Base-by-base conservation (phyloP, 345 rosid genomes). In the Anacardium occidentale region DNA sequence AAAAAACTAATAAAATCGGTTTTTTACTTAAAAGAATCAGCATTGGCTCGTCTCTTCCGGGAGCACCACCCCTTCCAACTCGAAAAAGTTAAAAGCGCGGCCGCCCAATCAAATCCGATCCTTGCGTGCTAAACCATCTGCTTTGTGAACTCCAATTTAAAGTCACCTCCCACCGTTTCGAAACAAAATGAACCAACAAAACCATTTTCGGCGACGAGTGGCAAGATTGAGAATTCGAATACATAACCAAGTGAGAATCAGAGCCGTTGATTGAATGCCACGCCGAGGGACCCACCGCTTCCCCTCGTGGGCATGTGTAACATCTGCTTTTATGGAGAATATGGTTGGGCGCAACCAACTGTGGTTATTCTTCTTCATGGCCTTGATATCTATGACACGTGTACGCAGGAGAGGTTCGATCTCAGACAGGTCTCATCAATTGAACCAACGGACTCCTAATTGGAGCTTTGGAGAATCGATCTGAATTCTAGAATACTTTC, bases 401-500 rank as follows among this genome's bases (percentile, higher is more conserved):
- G 69, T 53, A 62, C 15, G 14, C 24, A 7, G 10, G 15, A 34
- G 51, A 32, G 15, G 50, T 51, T 60, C 29, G 5, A 22, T 45
- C 57, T 7, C 25, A 7, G 34, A 25, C 54, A 13, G 2, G 54
- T 44, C 44, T 61, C 66, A n/a, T 66, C 68, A 37, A 32, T 37
- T 12, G 11, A 68, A 12, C 32, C 10, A 48, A 62, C 52, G 26
- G 42, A 37, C 29, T 1, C 66, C 26, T 11, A n/a, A 72, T 37
- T 26, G 26, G 29, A 59, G 48, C 56, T 63, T 37, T 12, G 10
- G 42, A 2, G 83, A 74, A 74, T 76, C 59, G 6, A 50, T 48
- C 66, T n/a, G 44, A 48, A 73, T 3, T 12, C 21, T 55, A 37
- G 42, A 37, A 6, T 5, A 37, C 81, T 77, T 79, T 67, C n/a